Evolutionary conservation across 1,284 basidiomycete genomes (phyloP).

Genomic region (Earliella scabrosa): DNA sequence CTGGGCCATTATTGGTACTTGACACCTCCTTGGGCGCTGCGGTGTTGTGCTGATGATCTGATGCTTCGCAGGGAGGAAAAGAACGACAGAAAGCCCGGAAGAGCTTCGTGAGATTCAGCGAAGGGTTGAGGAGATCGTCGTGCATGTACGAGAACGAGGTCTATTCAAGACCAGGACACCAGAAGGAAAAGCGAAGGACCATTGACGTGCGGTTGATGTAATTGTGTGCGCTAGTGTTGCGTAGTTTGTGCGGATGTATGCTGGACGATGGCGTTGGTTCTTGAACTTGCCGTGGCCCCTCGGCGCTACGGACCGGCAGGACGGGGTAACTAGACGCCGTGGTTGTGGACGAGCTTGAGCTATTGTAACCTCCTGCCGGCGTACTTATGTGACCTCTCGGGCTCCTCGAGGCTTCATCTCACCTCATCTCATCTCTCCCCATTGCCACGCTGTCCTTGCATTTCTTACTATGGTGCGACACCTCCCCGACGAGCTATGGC

Average conservation of each 20-base stretch:
- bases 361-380: not conserved
- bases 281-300: not conserved
- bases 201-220: constrained; percentile 31
- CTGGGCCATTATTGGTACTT: constrained; percentile 85
- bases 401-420: constrained; percentile 1
- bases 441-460: not conserved
- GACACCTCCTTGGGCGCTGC: not conserved
- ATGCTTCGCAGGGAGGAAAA: constrained; percentile 34
- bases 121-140: constrained; percentile 47
- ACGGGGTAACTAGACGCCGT: not conserved
- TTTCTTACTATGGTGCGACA: constrained; percentile 25
- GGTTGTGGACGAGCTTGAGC: not conserved
- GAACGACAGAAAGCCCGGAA: constrained; percentile 21
- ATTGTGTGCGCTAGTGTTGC: not conserved
- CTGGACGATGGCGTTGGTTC: no score
- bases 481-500: constrained; percentile 71
- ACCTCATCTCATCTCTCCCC: not conserved
- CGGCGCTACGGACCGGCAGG: constrained; percentile 2
- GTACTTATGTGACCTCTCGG: constrained; percentile 4
- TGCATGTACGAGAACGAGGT: constrained; percentile 55
- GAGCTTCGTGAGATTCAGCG: constrained; percentile 33
- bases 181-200: constrained; percentile 66
- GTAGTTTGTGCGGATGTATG: not conserved
- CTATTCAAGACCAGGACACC: constrained; percentile 71
- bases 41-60: constrained; percentile 2